Conservation (phyloP, 345 rosid genomes). For the Syzygium aqueum region DNA sequence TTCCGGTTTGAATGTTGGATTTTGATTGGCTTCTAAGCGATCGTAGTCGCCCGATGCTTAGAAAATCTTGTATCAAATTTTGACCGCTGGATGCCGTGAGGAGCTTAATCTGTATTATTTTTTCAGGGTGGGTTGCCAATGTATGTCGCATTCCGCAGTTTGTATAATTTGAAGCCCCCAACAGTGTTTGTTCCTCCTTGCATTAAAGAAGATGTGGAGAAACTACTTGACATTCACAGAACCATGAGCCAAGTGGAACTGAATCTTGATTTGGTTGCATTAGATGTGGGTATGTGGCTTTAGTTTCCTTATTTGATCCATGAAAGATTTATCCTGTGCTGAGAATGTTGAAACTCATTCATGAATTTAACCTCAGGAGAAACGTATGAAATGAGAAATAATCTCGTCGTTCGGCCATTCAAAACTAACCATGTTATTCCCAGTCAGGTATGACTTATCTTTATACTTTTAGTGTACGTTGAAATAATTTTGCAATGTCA, state of each 20-base stretch:
- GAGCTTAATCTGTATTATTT: not conserved
- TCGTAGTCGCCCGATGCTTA: not conserved
- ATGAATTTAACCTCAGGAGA: slow-evolving; percentile 47
- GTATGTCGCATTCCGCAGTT: slow-evolving; percentile 84
- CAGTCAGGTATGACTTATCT: slow-evolving; percentile 52
- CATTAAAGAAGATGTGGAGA: slow-evolving; percentile 80
- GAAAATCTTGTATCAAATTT: not conserved
- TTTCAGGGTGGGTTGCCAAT: slow-evolving; percentile 80
- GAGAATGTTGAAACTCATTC: not conserved
- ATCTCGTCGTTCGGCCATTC: slow-evolving; percentile 81
- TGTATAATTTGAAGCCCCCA: slow-evolving; percentile 88
- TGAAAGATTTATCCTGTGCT: not conserved
- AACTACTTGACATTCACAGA: slow-evolving; percentile 68
- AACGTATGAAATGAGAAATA: slow-evolving; percentile 79
- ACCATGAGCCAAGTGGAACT: slow-evolving; percentile 85
- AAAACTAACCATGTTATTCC: slow-evolving; percentile 84
- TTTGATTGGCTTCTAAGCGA: not conserved
- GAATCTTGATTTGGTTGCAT: slow-evolving; percentile 61
- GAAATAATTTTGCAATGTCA: not conserved
- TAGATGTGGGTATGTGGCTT: slow-evolving; percentile 54
- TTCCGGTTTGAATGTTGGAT: not conserved
- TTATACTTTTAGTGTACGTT: not conserved
- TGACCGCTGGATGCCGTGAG: not conserved
- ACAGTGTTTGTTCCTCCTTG: slow-evolving; percentile 77
- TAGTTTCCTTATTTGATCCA: not conserved